Percentiles rank a stretch among this genome's conserved stretches.
These are phyloP conservation scores for Discostella stelligera DNA, from an alignment of 352 stramenopile species.

Conservation along the genomic window DNA sequence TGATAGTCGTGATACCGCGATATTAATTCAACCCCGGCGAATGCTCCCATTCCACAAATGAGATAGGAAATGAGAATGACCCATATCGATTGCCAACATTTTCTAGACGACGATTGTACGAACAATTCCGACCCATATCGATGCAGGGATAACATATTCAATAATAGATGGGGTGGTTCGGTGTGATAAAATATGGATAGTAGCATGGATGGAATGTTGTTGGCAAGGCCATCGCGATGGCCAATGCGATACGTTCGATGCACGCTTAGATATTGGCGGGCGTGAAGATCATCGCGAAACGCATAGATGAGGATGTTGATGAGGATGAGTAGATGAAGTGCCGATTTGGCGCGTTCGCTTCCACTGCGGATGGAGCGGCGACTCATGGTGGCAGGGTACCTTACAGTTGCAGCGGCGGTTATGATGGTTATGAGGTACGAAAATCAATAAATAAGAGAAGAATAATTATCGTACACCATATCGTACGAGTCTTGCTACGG, in stretches of 20 bases:
- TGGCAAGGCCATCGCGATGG: conserved; percentile 17
- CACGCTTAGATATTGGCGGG: conserved; percentile 14
- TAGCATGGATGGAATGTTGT: conserved; percentile 26
- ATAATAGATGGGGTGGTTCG: conserved; percentile 29
- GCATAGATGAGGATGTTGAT: conserved; percentile 33
- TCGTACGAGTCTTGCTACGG: no score
- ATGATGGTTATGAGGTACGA: no score
- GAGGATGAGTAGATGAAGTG: conserved; percentile 29
- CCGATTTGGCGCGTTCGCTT: conserved; percentile 20
- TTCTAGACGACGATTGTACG: conserved; percentile 26
- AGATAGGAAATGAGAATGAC: conserved; percentile 25
- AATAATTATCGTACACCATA: no score
- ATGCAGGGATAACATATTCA: conserved; percentile 45
- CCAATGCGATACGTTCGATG: conserved; percentile 30
- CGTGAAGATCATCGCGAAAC: conserved; percentile 19
- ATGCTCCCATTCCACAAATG: conserved; percentile 25
- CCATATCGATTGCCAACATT: conserved; percentile 22
- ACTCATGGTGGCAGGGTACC: no score
- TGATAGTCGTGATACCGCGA: conserved; percentile 37
- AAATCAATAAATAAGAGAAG: no score
- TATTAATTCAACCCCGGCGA: conserved; percentile 27
- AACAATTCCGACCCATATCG: conserved; percentile 40
- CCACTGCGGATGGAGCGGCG: conserved; percentile 6
- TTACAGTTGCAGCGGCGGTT: no score
- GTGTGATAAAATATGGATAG: conserved; percentile 49